Conservation (phyloP, 805 yeast species). For the Yarrowia osloensis region DNA sequence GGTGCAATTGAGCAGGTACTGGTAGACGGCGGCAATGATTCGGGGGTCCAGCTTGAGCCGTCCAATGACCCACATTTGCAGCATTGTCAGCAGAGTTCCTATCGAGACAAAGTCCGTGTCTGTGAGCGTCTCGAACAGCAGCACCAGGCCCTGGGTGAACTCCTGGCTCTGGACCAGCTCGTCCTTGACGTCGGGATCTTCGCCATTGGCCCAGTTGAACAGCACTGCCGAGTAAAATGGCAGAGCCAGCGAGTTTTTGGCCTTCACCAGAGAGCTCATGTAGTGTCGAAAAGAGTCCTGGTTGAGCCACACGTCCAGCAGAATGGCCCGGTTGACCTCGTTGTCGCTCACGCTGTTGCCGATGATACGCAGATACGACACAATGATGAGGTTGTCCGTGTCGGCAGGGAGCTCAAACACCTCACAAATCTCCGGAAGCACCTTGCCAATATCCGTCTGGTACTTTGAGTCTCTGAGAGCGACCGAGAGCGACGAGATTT, state of each 20-base stretch:
- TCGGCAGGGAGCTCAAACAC: background rate
- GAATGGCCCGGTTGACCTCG: background rate
- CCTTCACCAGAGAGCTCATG: background rate
- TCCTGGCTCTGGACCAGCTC: background rate
- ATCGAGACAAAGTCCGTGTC: background rate
- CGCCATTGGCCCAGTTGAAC: slow-evolving; percentile 25
- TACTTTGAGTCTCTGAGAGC: background rate
- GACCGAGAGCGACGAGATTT: background rate
- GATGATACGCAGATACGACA: slow-evolving; percentile 10
- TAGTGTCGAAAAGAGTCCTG: slow-evolving; percentile 10
- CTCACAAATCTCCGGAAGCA: slow-evolving; percentile 11
- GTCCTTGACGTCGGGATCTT: background rate
- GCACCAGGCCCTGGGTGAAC: background rate
- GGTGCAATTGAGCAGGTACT: background rate
- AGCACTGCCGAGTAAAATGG: slow-evolving; percentile 18
- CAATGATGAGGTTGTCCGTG: background rate
- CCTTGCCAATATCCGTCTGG: background rate
- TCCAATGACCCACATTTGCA: background rate
- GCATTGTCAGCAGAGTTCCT: slow-evolving; percentile 13
- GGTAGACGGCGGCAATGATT: background rate
- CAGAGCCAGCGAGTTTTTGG: background rate
- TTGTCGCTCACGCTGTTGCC: slow-evolving; percentile 21
- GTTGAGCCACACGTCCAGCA: slow-evolving; percentile 2
- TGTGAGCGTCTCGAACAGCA: slow-evolving; percentile 3
- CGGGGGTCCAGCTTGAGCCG: background rate